Percentiles rank a stretch among this genome's conserved stretches.
These are phyloP conservation scores for Microdochium nivale DNA, from an alignment of 2,329 filamentous ascomycete genomes.

Conservation along the genomic window DNA sequence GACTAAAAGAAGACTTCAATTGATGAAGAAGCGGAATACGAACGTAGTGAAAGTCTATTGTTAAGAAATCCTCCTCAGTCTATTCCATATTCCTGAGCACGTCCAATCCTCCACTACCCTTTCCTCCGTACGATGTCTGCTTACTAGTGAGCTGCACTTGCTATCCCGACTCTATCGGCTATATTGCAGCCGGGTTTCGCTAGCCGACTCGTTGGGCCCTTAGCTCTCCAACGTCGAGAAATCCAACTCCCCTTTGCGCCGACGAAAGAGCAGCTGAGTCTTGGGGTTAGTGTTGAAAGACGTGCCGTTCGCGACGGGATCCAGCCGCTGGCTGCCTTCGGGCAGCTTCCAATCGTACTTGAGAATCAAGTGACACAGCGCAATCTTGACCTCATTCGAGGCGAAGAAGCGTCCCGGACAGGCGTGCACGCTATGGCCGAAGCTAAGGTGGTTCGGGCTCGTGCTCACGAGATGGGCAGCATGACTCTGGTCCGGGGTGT, in stretches of 20 bases:
- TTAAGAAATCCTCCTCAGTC: too few species aligned
- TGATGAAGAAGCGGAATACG: too few species aligned
- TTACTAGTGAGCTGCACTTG: too few species aligned
- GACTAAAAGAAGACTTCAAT: too few species aligned
- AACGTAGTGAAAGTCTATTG: too few species aligned
- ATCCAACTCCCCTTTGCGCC: constrained; percentile 4
- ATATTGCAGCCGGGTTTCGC: too few species aligned
- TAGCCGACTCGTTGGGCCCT: too few species aligned
- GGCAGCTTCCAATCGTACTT: constrained; percentile 18
- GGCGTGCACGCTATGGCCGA: constrained; percentile 27
- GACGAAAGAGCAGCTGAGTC: constrained; percentile 8
- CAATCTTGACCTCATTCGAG: constrained; percentile 25
- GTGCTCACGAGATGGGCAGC: constrained; percentile 20
- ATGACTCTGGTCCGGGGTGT: background rate
- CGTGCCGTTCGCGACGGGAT: background rate
- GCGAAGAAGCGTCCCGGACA: constrained; percentile 30
- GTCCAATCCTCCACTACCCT: too few species aligned
- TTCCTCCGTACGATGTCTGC: too few species aligned
- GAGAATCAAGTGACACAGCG: constrained; percentile 19
- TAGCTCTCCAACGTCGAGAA: background rate
- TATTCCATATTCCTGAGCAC: too few species aligned
- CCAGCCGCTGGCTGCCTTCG: background rate
- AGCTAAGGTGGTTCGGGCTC: constrained; percentile 16
- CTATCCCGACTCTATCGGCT: too few species aligned
- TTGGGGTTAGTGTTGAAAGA: background rate